Evolutionary conservation across 805 yeast genomes (phyloP).

Genomic region (Lachancea quebecensis): DNA sequence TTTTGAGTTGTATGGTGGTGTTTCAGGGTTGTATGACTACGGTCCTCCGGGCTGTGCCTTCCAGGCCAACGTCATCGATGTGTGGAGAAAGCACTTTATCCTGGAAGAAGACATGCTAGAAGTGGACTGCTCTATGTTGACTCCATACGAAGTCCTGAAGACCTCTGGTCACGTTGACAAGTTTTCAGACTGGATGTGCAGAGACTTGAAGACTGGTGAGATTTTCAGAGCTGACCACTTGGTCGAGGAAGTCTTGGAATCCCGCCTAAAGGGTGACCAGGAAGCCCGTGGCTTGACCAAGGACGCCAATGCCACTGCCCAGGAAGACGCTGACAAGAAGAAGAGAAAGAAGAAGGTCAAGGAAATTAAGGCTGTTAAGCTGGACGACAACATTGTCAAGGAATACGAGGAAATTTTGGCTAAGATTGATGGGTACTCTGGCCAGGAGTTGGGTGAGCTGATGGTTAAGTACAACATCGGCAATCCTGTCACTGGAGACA

Average conservation of each 20-base stretch:
- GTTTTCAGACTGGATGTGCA: slow-evolving; percentile 99
- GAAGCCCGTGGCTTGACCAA: slow-evolving; percentile 81
- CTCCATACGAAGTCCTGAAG: slow-evolving; percentile 95
- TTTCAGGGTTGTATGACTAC: slow-evolving; percentile 93
- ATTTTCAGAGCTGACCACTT: slow-evolving; percentile 97
- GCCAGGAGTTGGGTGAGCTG: slow-evolving; percentile 84
- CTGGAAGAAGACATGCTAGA: slow-evolving; percentile 98
- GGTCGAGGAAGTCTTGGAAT: slow-evolving; percentile 95
- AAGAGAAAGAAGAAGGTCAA: slow-evolving; percentile 94
- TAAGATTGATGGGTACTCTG: slow-evolving; percentile 91
- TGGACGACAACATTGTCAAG: slow-evolving; percentile 68
- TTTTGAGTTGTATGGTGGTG: slow-evolving; percentile 97
- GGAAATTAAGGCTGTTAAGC: slow-evolving; percentile 81
- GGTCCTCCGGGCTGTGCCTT: slow-evolving; percentile 99
- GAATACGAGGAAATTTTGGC: slow-evolving; percentile 88
- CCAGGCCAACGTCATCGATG: slow-evolving; percentile 90
- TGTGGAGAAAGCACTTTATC: slow-evolving; percentile 96
- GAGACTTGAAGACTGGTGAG: slow-evolving; percentile 92
- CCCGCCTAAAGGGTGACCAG: slow-evolving; percentile 93
- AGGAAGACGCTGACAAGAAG: slow-evolving; percentile 74
- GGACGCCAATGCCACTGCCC: slow-evolving; percentile 49
- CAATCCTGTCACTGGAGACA: slow-evolving; percentile 86
- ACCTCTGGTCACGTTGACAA: slow-evolving; percentile 99
- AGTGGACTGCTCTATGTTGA: slow-evolving; percentile 95
- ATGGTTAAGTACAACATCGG: slow-evolving; percentile 76